phyloP scores from a whole-genome alignment of 768 basidiomycete genomes.

The Rhizopogon salebrosus region DNA sequence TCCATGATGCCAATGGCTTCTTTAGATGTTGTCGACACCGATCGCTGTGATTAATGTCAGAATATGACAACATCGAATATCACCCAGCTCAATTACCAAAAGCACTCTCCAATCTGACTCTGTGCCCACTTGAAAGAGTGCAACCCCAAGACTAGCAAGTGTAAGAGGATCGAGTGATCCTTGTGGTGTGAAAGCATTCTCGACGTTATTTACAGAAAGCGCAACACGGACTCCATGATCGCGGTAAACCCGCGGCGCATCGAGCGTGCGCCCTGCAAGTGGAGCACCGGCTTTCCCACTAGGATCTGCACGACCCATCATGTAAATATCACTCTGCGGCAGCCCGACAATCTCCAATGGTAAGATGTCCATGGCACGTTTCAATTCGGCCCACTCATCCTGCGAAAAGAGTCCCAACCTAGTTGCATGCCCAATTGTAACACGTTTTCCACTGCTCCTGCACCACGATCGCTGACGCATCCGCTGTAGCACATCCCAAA shows the following conservation, averaged over 20 bases:
- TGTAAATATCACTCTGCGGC: constrained; percentile 64
- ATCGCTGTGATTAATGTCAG: constrained; percentile 30
- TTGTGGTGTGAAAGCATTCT: constrained; percentile 67
- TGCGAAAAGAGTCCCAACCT: constrained; percentile 47
- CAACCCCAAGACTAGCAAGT: constrained; percentile 53
- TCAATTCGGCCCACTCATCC: constrained; percentile 40
- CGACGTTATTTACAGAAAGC: constrained; percentile 60
- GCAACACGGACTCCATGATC: constrained; percentile 45
- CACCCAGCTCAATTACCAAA: constrained; percentile 33
- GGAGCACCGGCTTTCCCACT: constrained; percentile 22
- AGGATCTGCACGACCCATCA: constrained; percentile 45
- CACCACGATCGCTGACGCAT: constrained; percentile 27
- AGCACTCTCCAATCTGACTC: constrained; percentile 40
- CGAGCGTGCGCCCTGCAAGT: constrained; percentile 48
- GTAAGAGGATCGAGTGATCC: constrained; percentile 59
- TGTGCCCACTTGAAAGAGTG: constrained; percentile 54
- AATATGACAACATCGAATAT: not conserved
- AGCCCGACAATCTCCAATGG: constrained; percentile 52
- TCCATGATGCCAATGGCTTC: constrained; percentile 35
- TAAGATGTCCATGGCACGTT: constrained; percentile 31
- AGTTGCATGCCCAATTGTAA: constrained; percentile 59
- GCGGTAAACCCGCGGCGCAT: constrained; percentile 42
- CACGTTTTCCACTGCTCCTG: constrained; percentile 22
- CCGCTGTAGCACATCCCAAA: constrained; percentile 47
- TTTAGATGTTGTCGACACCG: constrained; percentile 50